Conservation (phyloP, 768 basidiomycete genomes). For the Butyriboletus loyo region DNA sequence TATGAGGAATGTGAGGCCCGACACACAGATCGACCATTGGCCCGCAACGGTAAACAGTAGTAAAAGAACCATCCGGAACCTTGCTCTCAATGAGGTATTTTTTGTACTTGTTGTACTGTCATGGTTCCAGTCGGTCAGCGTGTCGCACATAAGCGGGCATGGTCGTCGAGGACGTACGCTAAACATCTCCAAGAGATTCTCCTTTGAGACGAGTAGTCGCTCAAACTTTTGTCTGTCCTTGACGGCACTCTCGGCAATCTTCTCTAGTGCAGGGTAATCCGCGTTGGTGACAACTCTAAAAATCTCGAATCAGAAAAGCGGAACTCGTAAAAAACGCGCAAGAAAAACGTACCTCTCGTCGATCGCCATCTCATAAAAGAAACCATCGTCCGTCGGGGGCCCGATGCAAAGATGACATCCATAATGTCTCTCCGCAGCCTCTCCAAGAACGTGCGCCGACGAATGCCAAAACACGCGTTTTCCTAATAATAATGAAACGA, state of each 20-base stretch:
- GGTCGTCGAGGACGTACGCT: constrained; percentile 50
- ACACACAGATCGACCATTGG: constrained; percentile 98
- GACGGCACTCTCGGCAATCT: constrained; percentile 79
- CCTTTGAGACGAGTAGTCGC: constrained; percentile 88
- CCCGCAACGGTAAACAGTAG: constrained; percentile 97
- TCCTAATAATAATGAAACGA: constrained; percentile 42
- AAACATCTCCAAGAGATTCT: constrained; percentile 97
- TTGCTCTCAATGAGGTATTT: constrained; percentile 92
- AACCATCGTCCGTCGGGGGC: constrained; percentile 95
- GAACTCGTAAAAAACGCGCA: not conserved
- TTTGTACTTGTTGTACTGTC: constrained; percentile 98
- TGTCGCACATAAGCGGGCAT: not conserved
- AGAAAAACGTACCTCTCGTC: constrained; percentile 54
- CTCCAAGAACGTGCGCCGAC: constrained; percentile 96
- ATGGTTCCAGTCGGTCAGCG: constrained; percentile 1
- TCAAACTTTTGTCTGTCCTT: constrained; percentile 99
- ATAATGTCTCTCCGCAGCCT: constrained; percentile 93
- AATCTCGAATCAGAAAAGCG: not conserved
- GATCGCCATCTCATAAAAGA: constrained; percentile 99
- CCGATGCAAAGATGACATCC: constrained; percentile 97
- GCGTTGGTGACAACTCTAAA: constrained; percentile 68
- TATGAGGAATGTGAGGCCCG: constrained; percentile 97
- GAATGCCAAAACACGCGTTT: constrained; percentile 99
- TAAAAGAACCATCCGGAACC: constrained; percentile 92
- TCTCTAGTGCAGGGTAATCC: constrained; percentile 89